phyloP scores from a whole-genome alignment of 108 stramenopile species.

The Chaetoceros muelleri region DNA sequence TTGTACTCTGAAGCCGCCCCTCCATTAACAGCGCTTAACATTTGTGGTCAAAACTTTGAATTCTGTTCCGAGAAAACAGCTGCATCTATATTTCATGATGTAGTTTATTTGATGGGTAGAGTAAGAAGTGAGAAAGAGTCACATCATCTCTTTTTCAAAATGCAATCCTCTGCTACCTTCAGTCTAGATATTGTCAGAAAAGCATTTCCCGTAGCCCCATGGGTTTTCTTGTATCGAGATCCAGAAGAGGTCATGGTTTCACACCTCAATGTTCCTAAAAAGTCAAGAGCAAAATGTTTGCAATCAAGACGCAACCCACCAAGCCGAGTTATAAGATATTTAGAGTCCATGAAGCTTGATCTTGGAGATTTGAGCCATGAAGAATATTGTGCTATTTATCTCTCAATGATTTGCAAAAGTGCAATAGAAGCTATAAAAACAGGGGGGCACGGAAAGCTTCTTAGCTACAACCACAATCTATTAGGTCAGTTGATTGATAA shows the following conservation, averaged over 20 bases:
- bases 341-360: neutral
- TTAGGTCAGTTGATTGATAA: too few species aligned
- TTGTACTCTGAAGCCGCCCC: conserved; percentile 77
- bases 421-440: conserved; percentile 38
- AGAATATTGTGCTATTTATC: conserved; percentile 74
- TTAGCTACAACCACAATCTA: too few species aligned
- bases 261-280: conserved; percentile 1
- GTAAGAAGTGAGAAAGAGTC: neutral
- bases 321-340: neutral
- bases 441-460: too few species aligned
- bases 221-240: conserved; percentile 88
- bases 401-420: conserved; percentile 59
- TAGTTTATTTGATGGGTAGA: conserved; percentile 66
- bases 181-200: conserved; percentile 39
- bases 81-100: conserved; percentile 40
- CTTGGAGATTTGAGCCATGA: conserved; percentile 17
- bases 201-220: conserved; percentile 76
- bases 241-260: conserved; percentile 26
- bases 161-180: conserved; percentile 66
- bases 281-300: neutral
- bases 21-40: conserved; percentile 39
- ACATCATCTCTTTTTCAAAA: conserved; percentile 79
- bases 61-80: neutral
- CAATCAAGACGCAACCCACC: neutral
- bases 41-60: conserved; percentile 20